These are phyloP conservation scores for Actinomucor elegans DNA, from an alignment of 371 early-diverging fungal genomes.

Conservation along the genomic window DNA sequence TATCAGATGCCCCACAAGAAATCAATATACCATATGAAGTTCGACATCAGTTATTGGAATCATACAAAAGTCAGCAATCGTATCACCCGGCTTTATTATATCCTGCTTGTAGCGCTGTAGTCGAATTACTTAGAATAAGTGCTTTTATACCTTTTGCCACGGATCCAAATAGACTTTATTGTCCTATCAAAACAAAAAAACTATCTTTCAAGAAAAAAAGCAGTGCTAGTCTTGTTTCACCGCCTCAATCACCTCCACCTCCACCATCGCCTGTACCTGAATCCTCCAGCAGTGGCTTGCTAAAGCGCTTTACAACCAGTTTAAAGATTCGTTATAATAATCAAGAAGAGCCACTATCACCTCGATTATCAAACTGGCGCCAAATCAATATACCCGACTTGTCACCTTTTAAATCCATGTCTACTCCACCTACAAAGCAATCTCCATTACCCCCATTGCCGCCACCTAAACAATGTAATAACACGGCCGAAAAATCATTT, in stretches of 20 bases:
- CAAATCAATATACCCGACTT: constrained; percentile 26
- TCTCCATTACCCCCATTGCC: not conserved
- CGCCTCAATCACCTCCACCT: not conserved
- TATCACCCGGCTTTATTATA: constrained; percentile 38
- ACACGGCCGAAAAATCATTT: too few species aligned
- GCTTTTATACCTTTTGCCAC: constrained; percentile 45
- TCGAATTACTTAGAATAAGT: constrained; percentile 38
- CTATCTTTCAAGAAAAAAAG: not conserved
- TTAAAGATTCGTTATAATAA: constrained; percentile 1
- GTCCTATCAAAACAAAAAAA: not conserved
- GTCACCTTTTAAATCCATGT: constrained; percentile 4
- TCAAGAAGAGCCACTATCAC: constrained; percentile 2
- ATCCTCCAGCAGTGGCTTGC: not conserved
- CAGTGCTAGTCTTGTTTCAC: not conserved
- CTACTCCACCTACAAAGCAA: not conserved
- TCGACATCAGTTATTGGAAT: constrained; percentile 26
- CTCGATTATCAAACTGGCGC: constrained; percentile 18
- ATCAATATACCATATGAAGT: constrained; percentile 44
- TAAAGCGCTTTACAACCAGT: constrained; percentile 7
- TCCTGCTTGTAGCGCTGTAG: constrained; percentile 33
- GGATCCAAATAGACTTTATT: constrained; percentile 20
- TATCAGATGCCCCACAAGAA: constrained; percentile 38
- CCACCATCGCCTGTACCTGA: not conserved
- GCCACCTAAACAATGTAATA: not conserved
- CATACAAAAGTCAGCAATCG: constrained; percentile 19